Conservation (phyloP, 345 rosid species). For the Salix exigua region DNA sequence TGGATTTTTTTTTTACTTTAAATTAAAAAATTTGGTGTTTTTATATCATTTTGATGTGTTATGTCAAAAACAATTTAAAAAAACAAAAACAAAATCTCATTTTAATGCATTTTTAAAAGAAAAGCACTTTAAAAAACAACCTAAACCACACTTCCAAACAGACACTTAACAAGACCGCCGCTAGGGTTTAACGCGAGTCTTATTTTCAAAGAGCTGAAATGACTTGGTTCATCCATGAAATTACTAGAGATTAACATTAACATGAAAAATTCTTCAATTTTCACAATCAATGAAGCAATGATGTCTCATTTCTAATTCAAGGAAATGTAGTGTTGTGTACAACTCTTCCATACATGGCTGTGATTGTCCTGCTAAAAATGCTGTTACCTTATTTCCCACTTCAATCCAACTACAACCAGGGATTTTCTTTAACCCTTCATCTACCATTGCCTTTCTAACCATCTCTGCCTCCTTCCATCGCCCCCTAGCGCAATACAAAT, state of each 20-base stretch:
- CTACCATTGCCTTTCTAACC: constrained; percentile 57
- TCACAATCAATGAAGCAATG: constrained; percentile 13
- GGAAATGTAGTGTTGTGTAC: constrained; percentile 25
- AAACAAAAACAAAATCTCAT: too few relatives aligned
- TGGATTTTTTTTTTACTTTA: too few relatives aligned
- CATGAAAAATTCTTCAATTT: constrained; percentile 5
- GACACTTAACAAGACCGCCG: too few relatives aligned
- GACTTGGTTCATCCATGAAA: too few relatives aligned
- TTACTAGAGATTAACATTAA: neutral
- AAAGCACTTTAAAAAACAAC: too few relatives aligned
- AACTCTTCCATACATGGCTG: constrained; percentile 35
- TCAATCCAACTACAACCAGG: constrained; percentile 88
- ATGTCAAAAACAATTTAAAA: too few relatives aligned
- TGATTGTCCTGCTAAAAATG: constrained; percentile 49
- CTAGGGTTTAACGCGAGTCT: too few relatives aligned
- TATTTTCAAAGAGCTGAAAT: too few relatives aligned
- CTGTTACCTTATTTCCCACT: constrained; percentile 44
- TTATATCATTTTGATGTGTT: too few relatives aligned
- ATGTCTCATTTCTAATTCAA: constrained; percentile 50
- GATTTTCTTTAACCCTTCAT: constrained; percentile 57
- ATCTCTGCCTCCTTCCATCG: constrained; percentile 76
- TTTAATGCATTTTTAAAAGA: too few relatives aligned
- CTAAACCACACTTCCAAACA: fast-evolving
- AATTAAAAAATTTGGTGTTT: too few relatives aligned
- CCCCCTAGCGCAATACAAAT: constrained; percentile 57